phyloP scores from a whole-genome alignment of 371 early-diverging fungal species.

The Sporodiniella umbellata region DNA sequence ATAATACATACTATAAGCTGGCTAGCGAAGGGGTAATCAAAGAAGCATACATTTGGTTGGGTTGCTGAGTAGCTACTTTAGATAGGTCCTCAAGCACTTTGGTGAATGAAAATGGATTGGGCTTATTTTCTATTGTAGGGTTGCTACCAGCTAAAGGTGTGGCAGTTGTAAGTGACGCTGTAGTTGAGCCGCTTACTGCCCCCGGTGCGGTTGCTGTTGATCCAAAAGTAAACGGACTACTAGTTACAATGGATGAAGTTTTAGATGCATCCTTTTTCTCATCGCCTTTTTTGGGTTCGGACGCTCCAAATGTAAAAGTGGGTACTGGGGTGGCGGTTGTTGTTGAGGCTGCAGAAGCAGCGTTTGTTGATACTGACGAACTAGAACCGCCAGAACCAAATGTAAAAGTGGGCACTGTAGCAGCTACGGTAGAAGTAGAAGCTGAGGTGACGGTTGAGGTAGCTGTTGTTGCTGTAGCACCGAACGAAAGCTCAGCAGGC shows the following conservation, averaged over 20 bases:
- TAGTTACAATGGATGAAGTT: conserved; percentile 10
- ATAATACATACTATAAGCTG: conserved; percentile 29
- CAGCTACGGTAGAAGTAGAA: not conserved
- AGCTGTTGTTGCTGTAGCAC: not conserved
- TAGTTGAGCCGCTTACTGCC: conserved; percentile 2
- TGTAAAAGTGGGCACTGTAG: too few species aligned
- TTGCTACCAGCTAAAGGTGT: conserved; percentile 1
- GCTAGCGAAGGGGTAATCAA: conserved; percentile 23
- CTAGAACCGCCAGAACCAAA: not conserved
- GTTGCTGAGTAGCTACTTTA: conserved; percentile 25
- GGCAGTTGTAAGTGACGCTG: conserved; percentile 6
- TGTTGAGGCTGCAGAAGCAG: conserved; percentile 5
- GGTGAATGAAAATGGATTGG: conserved; percentile 31
- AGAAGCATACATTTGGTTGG: conserved; percentile 29
- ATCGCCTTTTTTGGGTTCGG: conserved; percentile 5
- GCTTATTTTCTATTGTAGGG: conserved; percentile 13
- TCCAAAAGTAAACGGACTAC: conserved; percentile 15
- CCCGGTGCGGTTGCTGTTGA: conserved; percentile 5
- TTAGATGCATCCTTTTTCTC: conserved; percentile 8
- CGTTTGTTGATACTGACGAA: not conserved
- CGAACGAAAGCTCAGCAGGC: not conserved
- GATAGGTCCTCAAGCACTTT: conserved; percentile 27
- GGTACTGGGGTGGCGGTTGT: conserved; percentile 8
- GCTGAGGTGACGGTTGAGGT: not conserved
- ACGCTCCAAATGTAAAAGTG: conserved; percentile 14